Percentiles rank a stretch among this genome's conserved stretches.
Conservation (phyloP, 192 early-diverging fungal genomes). For the Coemansia sp. region DNA sequence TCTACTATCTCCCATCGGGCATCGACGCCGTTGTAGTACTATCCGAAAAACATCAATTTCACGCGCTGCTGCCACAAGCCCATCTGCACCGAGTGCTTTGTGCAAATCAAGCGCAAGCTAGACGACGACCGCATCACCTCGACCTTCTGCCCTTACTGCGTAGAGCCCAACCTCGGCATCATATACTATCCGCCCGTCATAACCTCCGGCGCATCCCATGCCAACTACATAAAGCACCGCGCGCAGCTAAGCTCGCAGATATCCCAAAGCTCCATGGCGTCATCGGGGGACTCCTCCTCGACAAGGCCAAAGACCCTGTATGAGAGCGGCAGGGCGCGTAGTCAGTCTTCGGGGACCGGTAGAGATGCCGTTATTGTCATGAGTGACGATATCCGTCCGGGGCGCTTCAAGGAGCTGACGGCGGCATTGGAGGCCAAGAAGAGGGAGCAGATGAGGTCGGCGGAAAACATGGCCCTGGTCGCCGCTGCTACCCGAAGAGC, state of each 20-base stretch:
- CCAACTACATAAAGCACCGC: conserved; percentile 9
- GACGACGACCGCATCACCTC: conserved; percentile 61
- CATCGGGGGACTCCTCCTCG: conserved; percentile 6
- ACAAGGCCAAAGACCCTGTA: background rate
- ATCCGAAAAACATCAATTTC: conserved; percentile 88
- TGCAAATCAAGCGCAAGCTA: conserved; percentile 85
- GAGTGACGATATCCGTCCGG: conserved; percentile 53
- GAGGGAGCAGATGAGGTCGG: conserved; percentile 25
- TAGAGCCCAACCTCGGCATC: conserved; percentile 79
- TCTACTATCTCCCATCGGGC: no score
- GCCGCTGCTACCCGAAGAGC: conserved; percentile 37
- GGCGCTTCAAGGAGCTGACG: conserved; percentile 15
- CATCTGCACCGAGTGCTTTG: conserved; percentile 96
- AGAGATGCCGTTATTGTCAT: conserved; percentile 64
- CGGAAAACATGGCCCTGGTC: conserved; percentile 37
- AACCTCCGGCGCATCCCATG: background rate
- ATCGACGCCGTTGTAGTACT: no score
- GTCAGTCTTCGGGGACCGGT: conserved; percentile 28
- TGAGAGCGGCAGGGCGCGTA: conserved; percentile 23
- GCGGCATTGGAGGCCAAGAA: conserved; percentile 17
- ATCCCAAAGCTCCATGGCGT: conserved; percentile 10
- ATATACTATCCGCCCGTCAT: conserved; percentile 58
- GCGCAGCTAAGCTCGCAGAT: conserved; percentile 22
- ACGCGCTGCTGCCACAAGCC: conserved; percentile 92
- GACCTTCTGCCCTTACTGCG: conserved; percentile 85